Percentiles rank a stretch among this genome's conserved stretches.
Evolutionary conservation across 1,139 yeast genomes (phyloP).

Genomic region (Yamadazyma oceani): DNA sequence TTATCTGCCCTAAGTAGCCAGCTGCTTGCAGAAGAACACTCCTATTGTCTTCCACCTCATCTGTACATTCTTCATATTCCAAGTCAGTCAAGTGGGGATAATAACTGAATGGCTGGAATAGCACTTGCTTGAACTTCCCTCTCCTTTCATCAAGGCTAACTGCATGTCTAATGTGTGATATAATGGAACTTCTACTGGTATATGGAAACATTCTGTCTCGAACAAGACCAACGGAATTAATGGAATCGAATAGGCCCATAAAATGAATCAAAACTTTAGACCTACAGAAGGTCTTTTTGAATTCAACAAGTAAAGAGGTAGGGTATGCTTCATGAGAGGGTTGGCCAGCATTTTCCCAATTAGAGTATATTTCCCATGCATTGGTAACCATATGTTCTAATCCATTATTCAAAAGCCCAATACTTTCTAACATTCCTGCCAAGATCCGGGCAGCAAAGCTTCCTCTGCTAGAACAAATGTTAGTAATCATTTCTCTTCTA

Average conservation of each 20-base stretch:
- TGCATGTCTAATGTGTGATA: constrained; percentile 63
- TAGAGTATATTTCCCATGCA: constrained; percentile 61
- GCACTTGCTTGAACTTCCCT: constrained; percentile 57
- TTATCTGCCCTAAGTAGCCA: constrained; percentile 4
- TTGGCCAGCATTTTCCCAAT: constrained; percentile 64
- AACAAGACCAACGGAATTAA: constrained; percentile 61
- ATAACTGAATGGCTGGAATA: constrained; percentile 40
- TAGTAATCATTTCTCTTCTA: background rate
- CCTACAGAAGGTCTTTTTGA: constrained; percentile 51
- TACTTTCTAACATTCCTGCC: constrained; percentile 62
- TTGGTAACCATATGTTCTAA: constrained; percentile 52
- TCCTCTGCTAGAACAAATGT: constrained; percentile 46
- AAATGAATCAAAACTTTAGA: constrained; percentile 46
- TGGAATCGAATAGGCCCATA: constrained; percentile 68
- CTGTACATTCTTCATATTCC: constrained; percentile 17
- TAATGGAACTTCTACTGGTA: constrained; percentile 48
- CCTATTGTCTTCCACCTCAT: constrained; percentile 4
- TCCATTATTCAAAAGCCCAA: constrained; percentile 55
- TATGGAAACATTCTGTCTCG: constrained; percentile 59
- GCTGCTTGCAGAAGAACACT: constrained; percentile 2
- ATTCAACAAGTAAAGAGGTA: constrained; percentile 47
- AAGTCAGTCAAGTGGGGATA: constrained; percentile 27
- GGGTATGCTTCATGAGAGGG: constrained; percentile 44
- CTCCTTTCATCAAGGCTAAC: constrained; percentile 65
- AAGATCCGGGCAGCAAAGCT: constrained; percentile 63